Evolutionary conservation across 345 rosid genomes (phyloP), one percentile per base, ranked within the genome.

Genomic region (Populus ilicifolia): DNA sequence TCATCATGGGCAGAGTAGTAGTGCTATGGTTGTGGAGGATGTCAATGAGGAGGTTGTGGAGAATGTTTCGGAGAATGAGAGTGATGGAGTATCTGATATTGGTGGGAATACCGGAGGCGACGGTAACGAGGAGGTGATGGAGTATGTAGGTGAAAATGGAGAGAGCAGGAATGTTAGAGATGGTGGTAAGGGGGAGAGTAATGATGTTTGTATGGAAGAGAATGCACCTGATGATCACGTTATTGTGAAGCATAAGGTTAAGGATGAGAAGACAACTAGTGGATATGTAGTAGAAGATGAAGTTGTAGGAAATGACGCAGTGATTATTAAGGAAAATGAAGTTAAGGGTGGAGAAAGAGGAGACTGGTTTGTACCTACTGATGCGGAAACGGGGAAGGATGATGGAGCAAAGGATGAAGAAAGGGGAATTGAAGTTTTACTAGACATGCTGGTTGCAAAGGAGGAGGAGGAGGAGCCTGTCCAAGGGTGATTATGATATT

Each of bases 51-150:
- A 77, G 76, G 79, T 80, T 66, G 78, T 78, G 35, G 86, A 84
- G 39, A 78, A 84, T 71, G 77, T 68, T 33, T 80, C 77, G 0
- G 86, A 80, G 74, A 80, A 89, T 79, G 97, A 90, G 17, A 86
- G 94, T 74, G 89, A 90, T 43, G 90, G 89, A 21, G 90, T 91
- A 5, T 92, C 90, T 0, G 94, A 90, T 88, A 79, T 79, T 35
- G 82, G 75, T 72, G 73, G 71, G 33, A 78, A 79, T 65, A 64
- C 73, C 59, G 72, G 75, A 35, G 80, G 29, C 50, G 85, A 63
- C 64, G 65, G 72, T 44, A 73, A 68, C 66, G 83, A 54, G 14
- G 74, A 70, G 41, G 59, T 56, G 68, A 18, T 73, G 70, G 79
- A 72, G 44, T 77, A 36, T 2, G 71, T 54, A 18, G 69, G 67